These are phyloP conservation scores for Leishmania martiniquensis DNA, from an alignment of 208 protist species.

Conservation along the genomic window DNA sequence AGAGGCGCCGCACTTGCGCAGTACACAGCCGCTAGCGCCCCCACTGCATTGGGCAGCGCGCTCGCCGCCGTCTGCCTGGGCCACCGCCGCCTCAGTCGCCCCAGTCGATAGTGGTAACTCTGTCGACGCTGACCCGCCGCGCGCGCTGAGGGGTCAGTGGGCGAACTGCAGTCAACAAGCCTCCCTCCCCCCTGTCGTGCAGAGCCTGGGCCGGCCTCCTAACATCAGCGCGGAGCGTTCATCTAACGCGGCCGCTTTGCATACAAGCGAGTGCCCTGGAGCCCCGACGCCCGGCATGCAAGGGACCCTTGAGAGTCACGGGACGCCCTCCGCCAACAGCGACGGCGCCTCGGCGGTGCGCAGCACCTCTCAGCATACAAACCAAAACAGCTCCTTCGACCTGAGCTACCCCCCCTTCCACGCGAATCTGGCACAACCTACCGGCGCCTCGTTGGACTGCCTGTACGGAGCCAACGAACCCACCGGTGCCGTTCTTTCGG, in stretches of 20 bases:
- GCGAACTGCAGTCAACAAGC: neutral
- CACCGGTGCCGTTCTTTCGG: neutral
- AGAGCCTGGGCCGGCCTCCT: constrained; percentile 1
- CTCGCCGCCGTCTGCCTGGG: neutral
- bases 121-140: constrained; percentile 12
- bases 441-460: constrained; percentile 1
- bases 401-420: constrained; percentile 27
- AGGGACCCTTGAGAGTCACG: neutral
- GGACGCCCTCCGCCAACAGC: constrained; percentile 10
- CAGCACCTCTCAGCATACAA: neutral
- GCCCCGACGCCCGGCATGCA: neutral
- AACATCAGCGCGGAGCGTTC: constrained; percentile 2
- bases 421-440: constrained; percentile 15
- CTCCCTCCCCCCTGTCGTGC: neutral
- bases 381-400: constrained; percentile 21
- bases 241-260: neutral
- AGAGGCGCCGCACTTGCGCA: neutral
- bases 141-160: neutral
- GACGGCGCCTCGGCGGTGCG: neutral
- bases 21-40: neutral
- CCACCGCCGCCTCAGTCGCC: neutral
- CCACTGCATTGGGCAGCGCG: neutral
- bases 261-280: neutral
- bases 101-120: neutral
- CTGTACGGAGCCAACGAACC: constrained; percentile 2